Conservation (phyloP, 768 basidiomycete species). For the Trichaptum fuscoviolaceum region DNA sequence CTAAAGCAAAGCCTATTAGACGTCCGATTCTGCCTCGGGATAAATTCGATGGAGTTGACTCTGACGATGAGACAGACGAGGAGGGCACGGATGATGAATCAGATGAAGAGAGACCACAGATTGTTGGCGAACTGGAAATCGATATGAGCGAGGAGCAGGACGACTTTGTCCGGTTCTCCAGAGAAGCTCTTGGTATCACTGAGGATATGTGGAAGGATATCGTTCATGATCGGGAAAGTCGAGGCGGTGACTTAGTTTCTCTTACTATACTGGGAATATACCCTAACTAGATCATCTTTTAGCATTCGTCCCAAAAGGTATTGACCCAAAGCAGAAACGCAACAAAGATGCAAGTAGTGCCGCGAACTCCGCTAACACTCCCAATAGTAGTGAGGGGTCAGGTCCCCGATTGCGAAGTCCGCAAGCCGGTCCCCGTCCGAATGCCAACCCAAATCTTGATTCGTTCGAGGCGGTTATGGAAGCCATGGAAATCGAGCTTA, state of each 20-base stretch:
- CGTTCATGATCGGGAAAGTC: slow-evolving; percentile 62
- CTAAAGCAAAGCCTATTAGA: slow-evolving; percentile 48
- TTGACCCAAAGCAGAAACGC: slow-evolving; percentile 9
- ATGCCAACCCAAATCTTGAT: slow-evolving; percentile 66
- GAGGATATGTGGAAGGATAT: slow-evolving; percentile 92
- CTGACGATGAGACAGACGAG: slow-evolving; percentile 80
- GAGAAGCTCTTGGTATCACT: slow-evolving; percentile 83
- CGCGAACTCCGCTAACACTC: background rate
- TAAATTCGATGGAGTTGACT: slow-evolving; percentile 88
- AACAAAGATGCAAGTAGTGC: slow-evolving; percentile 8
- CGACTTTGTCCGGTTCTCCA: slow-evolving; percentile 93
- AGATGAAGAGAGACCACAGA: slow-evolving; percentile 78
- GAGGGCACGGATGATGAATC: slow-evolving; percentile 55
- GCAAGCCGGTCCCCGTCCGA: slow-evolving; percentile 34
- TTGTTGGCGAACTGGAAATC: slow-evolving; percentile 79
- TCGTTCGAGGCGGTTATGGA: slow-evolving; percentile 97
- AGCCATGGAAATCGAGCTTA: slow-evolving; percentile 87
- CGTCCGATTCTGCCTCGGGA: slow-evolving; percentile 78
- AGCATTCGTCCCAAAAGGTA: slow-evolving; percentile 56
- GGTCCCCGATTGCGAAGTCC: background rate
- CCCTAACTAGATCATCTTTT: slow-evolving; percentile 11
- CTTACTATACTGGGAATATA: background rate
- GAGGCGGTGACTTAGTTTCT: slow-evolving; percentile 64
- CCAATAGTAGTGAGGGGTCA: background rate
- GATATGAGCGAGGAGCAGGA: slow-evolving; percentile 93